Base-by-base conservation (phyloP, 257 asterid genomes). In the Nicotiana knightiana region DNA sequence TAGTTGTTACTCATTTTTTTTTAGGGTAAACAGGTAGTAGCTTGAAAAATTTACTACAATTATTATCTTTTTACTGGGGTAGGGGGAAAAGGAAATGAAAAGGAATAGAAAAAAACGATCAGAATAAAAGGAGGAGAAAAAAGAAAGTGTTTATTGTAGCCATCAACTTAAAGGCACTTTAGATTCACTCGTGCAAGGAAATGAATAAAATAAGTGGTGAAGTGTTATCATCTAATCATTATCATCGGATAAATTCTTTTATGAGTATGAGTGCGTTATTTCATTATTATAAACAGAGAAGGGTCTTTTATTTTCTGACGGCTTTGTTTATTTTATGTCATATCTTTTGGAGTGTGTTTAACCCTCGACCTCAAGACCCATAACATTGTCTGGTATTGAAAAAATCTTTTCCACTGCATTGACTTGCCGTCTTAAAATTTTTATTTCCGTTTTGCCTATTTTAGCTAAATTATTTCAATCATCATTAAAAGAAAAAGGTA, bases 121-220 rank as follows among this genome's bases (percentile, higher is more conserved):
- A 17, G 9, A 6, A 33, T 1, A 17, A 17, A 17, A 16, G 12
- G 7, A 17, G 8, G 12, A 57, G 3, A 55, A 64, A 26, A 77
- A 17, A 58, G 77, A 55, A 68, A 46, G 18, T 84, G 77, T 39
- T 35, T 71, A 35, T 79, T 80, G 58, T 11, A 70, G 4, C 21
- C 17, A 54, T 82, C 79, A 82, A 70, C 32, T 71, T 85, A 80
- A 83, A 53, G 83, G 59, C 86, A 89, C 86, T 88, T 87, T 66
- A 63, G 87, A 67, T 76, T 81, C 87, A 61, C 92, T 90, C 91
- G 96, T 88, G 93, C 88, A 81, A 81, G 24, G 84, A 76, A 83
- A 67, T 77, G 64, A 81, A 75, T 81, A 83, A 85, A 79, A 35
- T 24, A 75, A 57, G 70, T 43, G 81, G 67, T 46, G 88, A 86